A percentile compares a stretch with the other conserved stretches of the same genome.
Evolutionary conservation across 2,329 filamentous ascomycete genomes (phyloP).

Genomic region (Pseudogymnoascus pannorum): DNA sequence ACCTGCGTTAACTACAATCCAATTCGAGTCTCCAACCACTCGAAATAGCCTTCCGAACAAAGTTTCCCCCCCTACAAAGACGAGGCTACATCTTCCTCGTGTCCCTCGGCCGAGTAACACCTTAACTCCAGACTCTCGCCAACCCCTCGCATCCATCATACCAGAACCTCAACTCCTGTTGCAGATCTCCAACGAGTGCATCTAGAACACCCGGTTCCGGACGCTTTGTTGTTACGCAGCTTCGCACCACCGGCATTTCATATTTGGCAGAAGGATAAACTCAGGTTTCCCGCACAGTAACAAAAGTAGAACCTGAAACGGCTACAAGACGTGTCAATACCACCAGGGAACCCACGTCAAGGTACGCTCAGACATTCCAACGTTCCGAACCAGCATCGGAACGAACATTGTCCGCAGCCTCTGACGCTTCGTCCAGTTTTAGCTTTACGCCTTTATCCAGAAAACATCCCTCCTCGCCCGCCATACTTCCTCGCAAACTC

Average conservation of each 20-base stretch:
- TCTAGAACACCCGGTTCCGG: neutral
- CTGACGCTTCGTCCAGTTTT: neutral
- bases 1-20: neutral
- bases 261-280: neutral
- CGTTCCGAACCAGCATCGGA: neutral
- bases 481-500: neutral
- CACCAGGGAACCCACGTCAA: neutral
- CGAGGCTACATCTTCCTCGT: neutral
- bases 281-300: neutral
- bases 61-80: neutral
- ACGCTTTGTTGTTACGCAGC: neutral
- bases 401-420: neutral
- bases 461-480: neutral
- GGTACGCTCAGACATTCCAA: neutral
- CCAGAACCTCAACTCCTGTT: neutral
- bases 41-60: neutral
- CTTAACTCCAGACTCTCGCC: neutral
- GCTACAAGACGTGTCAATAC: neutral
- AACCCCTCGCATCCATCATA: neutral
- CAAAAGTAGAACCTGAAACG: conserved; percentile 1
- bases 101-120: neutral
- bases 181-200: neutral
- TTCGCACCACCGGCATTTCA: neutral
- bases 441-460: neutral
- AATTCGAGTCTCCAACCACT: neutral